A percentile compares a stretch with the other conserved stretches of the same genome.
These are phyloP conservation scores for Aspergillus campestris DNA, from an alignment of 495 filamentous ascomycete genomes.

Conservation along the genomic window DNA sequence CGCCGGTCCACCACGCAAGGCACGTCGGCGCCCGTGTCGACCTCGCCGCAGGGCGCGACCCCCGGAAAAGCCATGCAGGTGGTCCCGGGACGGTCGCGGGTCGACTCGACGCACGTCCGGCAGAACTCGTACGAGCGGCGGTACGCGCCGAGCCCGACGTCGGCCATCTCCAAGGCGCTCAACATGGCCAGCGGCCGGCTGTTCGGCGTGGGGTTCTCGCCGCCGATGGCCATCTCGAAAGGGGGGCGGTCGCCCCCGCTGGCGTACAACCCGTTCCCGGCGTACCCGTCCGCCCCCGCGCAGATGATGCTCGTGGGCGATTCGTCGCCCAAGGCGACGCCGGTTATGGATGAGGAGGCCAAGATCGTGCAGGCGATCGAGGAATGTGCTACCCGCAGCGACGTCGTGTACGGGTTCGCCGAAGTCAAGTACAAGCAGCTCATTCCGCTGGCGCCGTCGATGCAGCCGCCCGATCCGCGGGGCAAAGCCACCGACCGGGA, in stretches of 20 bases:
- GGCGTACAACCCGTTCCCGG: conserved; percentile 72
- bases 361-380: conserved; percentile 73
- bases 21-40: conserved; percentile 34
- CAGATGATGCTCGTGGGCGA: conserved; percentile 58
- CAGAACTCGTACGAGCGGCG: conserved; percentile 72
- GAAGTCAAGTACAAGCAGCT: conserved; percentile 98
- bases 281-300: conserved; percentile 65
- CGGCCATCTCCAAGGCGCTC: conserved; percentile 86
- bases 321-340: conserved; percentile 41
- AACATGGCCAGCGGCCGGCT: conserved; percentile 85
- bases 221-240: conserved; percentile 58
- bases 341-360: conserved; percentile 69
- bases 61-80: conserved; percentile 60
- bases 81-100: conserved; percentile 49
- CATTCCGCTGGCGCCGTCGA: conserved; percentile 74
- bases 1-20: conserved; percentile 66
- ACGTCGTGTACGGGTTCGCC: conserved; percentile 93
- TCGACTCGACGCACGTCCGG: conserved; percentile 55
- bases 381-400: conserved; percentile 82
- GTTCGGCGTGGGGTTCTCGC: conserved; percentile 66
- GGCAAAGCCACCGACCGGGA: conserved; percentile 32
- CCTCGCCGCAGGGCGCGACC: conserved; percentile 24
- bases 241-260: conserved; percentile 64
- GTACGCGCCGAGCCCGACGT: conserved; percentile 70
- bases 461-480: conserved; percentile 36